Base-by-base conservation (phyloP, 306 rosid genomes). In the Betula pendula region DNA sequence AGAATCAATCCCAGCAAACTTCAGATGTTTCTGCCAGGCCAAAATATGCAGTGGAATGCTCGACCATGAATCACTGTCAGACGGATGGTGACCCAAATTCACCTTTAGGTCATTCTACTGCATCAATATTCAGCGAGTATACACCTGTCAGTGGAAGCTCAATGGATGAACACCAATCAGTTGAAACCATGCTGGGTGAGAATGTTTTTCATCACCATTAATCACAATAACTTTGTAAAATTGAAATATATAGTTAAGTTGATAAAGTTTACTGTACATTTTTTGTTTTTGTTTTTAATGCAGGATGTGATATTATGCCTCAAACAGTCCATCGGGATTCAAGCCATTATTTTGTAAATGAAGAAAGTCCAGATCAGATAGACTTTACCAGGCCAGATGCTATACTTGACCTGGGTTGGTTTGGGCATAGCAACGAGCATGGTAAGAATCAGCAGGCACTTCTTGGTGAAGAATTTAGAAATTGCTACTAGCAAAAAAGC, bases 111-210 rank as follows among this genome's bases (percentile, higher is more conserved):
- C 88, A 85, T 49, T 88, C 91, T 77, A 71, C 87, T 53, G 84
- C 88, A 59, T 83, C 89, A 0, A 84, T 84, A 73, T 48, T 85
- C 56, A 85, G 84, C 15, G 89, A 82, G 73, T 77, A 85, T 74
- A 81, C 90, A 55, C 88, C 89, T 33, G 49, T 84, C 48, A 87
- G 88, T 71, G 84, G 85, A 79, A 84, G 86, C 60, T 86, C 91
- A 8, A 71, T 85, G 33, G 91, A 90, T 47, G 89, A 76, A 9
- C 76, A 70, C 22, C 76, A 68, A 40, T 81, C 84, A 65, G 49
- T 81, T 12, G 90, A 84, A 83, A 62, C 77, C 77, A 66, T 77
- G 72, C 76, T 82, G 5, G 93, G 97, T 92, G 78, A 86, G 85
- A 68, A 47, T 71, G 25, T 63, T 42, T 53, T 53, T 65, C 74